Percentiles rank a stretch among this genome's conserved stretches.
phyloP scores from a whole-genome alignment of 1,284 basidiomycete genomes.

The Papiliotrema flavescens region DNA sequence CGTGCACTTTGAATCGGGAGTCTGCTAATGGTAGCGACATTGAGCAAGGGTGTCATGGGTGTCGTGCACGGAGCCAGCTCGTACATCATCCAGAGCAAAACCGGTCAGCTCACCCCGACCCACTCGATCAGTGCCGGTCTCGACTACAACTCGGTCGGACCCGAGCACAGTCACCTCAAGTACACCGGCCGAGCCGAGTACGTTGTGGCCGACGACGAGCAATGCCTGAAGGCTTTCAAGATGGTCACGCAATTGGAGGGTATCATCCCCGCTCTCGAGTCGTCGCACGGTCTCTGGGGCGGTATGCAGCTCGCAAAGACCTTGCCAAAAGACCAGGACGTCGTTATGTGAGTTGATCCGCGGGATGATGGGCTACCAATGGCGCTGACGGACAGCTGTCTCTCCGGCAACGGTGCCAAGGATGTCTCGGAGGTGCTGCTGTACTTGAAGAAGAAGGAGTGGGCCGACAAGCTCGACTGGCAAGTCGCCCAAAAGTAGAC shows the following conservation, averaged over 20 bases:
- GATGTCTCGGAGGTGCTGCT: constrained; percentile 46
- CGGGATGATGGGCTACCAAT: not conserved
- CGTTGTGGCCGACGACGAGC: constrained; percentile 84
- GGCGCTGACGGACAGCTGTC: constrained; percentile 20
- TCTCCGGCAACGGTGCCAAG: constrained; percentile 46
- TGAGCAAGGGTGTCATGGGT: constrained; percentile 83
- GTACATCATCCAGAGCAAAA: constrained; percentile 82
- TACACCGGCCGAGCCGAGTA: constrained; percentile 92
- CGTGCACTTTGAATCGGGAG: not conserved
- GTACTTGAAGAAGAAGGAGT: constrained; percentile 56
- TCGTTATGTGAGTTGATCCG: constrained; percentile 72
- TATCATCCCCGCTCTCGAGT: constrained; percentile 96
- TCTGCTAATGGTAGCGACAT: constrained; percentile 60
- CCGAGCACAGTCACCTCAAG: constrained; percentile 96
- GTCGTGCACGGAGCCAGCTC: constrained; percentile 93
- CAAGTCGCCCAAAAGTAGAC: constrained; percentile 51
- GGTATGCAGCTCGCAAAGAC: constrained; percentile 81
- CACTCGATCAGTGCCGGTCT: constrained; percentile 92
- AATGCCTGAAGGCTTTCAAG: constrained; percentile 89
- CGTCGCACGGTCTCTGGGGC: constrained; percentile 92
- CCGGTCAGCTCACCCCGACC: constrained; percentile 93
- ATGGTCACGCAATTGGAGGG: constrained; percentile 89
- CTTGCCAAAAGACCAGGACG: constrained; percentile 74
- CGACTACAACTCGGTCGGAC: constrained; percentile 67
- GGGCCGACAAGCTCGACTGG: constrained; percentile 88